phyloP scores from a whole-genome alignment of 345 rosid species.

The Eucalyptus decipiens region DNA sequence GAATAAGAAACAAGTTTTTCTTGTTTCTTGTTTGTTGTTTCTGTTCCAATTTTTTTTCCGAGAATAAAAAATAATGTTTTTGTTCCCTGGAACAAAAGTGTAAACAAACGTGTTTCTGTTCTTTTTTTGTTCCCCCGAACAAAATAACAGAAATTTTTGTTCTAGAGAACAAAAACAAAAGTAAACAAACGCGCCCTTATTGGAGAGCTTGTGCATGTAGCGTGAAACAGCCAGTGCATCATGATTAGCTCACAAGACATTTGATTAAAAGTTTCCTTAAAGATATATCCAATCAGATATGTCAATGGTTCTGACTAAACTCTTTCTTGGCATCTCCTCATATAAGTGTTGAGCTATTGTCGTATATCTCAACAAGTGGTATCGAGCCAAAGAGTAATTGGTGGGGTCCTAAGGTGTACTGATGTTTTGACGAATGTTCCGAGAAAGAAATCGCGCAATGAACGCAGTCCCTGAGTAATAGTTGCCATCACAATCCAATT shows the following conservation, averaged over 20 bases:
- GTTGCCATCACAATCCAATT: background rate
- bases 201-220: background rate
- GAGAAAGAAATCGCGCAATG: background rate
- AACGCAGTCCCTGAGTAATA: fast-evolving
- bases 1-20: no score
- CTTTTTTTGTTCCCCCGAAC: no score
- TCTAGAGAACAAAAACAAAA: background rate
- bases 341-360: background rate
- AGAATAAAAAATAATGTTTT: no score
- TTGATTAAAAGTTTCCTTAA: background rate
- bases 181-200: background rate
- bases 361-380: background rate
- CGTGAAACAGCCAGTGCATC: background rate
- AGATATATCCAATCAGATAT: background rate
- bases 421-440: background rate
- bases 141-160: no score
- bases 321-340: background rate
- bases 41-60: no score
- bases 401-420: background rate
- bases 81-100: no score
- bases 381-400: background rate
- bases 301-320: background rate
- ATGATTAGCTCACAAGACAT: background rate
- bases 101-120: no score
- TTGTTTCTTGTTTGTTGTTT: no score